These are phyloP conservation scores for Kodamaea laetipori DNA, from an alignment of 805 yeast genomes.

Conservation along the genomic window DNA sequence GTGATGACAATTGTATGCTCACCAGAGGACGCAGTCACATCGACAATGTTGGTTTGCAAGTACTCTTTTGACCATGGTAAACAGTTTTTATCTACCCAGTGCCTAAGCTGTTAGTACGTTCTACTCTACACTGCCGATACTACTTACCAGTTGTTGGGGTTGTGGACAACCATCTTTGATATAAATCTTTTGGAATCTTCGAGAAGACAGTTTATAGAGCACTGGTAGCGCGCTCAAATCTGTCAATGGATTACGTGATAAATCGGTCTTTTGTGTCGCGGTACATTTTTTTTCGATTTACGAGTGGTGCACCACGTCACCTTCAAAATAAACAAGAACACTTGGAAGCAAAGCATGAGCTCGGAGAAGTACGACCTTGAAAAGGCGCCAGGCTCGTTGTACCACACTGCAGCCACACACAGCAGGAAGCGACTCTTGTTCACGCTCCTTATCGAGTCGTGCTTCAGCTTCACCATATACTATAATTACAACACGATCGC, in stretches of 20 bases:
- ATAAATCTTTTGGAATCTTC: conserved; percentile 7
- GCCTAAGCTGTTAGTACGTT: conserved; percentile 42
- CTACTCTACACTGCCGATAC: not conserved
- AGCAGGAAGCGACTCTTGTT: conserved; percentile 20
- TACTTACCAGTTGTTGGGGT: conserved; percentile 67
- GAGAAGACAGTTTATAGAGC: conserved; percentile 5
- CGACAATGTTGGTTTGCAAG: conserved; percentile 41
- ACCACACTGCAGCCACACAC: not conserved
- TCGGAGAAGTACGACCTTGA: conserved; percentile 11
- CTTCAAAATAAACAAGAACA: conserved; percentile 2
- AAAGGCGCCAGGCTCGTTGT: conserved; percentile 11
- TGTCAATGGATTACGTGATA: conserved; percentile 1
- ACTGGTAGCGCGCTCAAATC: not conserved
- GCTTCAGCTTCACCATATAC: conserved; percentile 30
- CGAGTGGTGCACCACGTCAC: conserved; percentile 5
- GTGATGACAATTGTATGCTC: conserved; percentile 28
- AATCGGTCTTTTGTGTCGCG: not conserved
- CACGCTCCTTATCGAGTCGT: conserved; percentile 29
- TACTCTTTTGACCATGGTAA: conserved; percentile 63
- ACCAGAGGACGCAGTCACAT: conserved; percentile 30
- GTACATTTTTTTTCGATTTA: not conserved
- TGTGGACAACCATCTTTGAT: conserved; percentile 59
- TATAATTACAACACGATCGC: conserved; percentile 30
- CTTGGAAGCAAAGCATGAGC: not conserved
- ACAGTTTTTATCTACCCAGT: conserved; percentile 72